These are phyloP conservation scores for Blepharisma stoltei DNA, from an alignment of 73 alveolate species.

Conservation along the genomic window DNA sequence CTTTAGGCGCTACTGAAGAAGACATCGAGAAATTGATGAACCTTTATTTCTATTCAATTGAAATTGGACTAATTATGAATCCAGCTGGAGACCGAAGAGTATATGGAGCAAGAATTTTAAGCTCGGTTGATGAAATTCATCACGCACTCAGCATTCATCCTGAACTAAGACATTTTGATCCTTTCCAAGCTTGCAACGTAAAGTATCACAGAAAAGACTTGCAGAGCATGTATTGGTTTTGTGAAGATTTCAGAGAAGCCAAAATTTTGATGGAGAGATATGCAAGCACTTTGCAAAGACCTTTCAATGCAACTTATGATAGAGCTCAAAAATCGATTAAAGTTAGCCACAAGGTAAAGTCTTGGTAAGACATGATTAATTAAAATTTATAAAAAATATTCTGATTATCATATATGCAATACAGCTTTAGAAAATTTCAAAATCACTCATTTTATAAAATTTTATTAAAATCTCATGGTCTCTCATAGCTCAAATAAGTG, in stretches of 20 bases:
- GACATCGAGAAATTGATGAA: conserved; percentile 69
- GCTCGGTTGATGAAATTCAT: conserved; percentile 68
- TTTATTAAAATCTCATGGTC: no score
- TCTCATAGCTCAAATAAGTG: no score
- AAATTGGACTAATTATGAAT: conserved; percentile 34
- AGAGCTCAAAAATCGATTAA: background rate
- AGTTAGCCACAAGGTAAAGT: background rate
- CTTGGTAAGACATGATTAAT: background rate
- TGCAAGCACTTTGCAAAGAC: background rate
- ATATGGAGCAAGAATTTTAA: conserved; percentile 78
- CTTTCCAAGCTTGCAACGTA: conserved; percentile 12
- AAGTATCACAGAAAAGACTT: conserved; percentile 30
- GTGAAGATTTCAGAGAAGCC: conserved; percentile 38
- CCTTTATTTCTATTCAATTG: conserved; percentile 75
- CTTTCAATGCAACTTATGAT: conserved; percentile 13
- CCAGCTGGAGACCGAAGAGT: conserved; percentile 57
- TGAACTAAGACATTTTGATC: conserved; percentile 16
- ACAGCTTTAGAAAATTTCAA: no score
- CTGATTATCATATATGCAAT: no score
- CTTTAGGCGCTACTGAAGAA: conserved; percentile 77
- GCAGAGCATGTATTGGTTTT: conserved; percentile 42
- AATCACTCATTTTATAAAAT: no score
- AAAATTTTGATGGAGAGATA: background rate
- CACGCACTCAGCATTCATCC: conserved; percentile 32
- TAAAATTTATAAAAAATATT: no score